Evolutionary conservation across 352 stramenopile species (phyloP).

Genomic region (Bremia lactucae): DNA sequence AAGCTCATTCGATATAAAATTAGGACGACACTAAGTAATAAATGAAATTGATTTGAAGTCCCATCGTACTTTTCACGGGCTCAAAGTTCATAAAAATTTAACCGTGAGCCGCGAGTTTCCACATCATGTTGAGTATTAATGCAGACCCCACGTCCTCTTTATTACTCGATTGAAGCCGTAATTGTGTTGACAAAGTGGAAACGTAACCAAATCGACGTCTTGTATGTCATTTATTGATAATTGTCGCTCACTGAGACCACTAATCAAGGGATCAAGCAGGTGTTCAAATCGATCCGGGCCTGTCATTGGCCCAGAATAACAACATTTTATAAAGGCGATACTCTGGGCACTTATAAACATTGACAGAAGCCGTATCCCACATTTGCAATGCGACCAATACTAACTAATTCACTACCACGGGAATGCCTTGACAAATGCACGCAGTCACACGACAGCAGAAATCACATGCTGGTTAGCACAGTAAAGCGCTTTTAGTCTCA

Average conservation of each 20-base stretch:
- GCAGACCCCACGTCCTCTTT: too few relatives aligned
- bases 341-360: constrained; percentile 68
- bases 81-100: too few relatives aligned
- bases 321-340: constrained; percentile 68
- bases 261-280: constrained; percentile 23
- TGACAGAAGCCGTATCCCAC: constrained; percentile 42
- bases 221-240: constrained; percentile 53
- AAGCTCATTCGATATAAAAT: too few relatives aligned
- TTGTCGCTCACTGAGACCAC: constrained; percentile 26
- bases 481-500: constrained; percentile 58
- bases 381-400: constrained; percentile 45
- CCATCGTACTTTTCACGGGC: too few relatives aligned
- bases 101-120: too few relatives aligned
- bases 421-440: constrained; percentile 53
- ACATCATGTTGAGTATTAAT: too few relatives aligned
- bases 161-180: too few relatives aligned
- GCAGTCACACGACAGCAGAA: constrained; percentile 72
- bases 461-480: constrained; percentile 55
- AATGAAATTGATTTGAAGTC: too few relatives aligned
- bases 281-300: constrained; percentile 31
- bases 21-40: too few relatives aligned
- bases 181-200: too few relatives aligned
- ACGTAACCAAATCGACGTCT: constrained; percentile 42
- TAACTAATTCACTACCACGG: constrained; percentile 52
- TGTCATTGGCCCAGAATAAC: constrained; percentile 31